Conservation (phyloP, 2,329 filamentous ascomycete genomes). For the Rutstroemia sp. region DNA sequence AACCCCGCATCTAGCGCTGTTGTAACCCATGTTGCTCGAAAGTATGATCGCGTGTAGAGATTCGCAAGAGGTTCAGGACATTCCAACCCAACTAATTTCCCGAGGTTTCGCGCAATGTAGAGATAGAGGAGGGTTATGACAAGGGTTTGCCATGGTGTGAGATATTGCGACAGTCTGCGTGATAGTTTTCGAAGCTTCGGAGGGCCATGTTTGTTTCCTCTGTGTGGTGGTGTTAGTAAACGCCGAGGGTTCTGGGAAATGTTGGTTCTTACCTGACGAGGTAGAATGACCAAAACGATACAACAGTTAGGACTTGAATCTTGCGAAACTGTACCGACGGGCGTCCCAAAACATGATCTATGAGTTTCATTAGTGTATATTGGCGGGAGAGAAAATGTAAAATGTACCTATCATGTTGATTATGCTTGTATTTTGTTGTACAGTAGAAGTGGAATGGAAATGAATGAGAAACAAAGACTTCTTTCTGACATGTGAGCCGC, state of each 20-base stretch:
- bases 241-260: not conserved
- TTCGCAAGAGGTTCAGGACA: conserved; percentile 90
- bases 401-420: conserved; percentile 10
- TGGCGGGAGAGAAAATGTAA: too few relatives aligned
- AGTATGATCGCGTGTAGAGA: conserved; percentile 87
- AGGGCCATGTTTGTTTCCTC: conserved; percentile 85
- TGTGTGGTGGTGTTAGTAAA: conserved; percentile 31
- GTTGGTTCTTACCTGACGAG: conserved; percentile 54
- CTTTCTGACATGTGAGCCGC: conserved; percentile 4
- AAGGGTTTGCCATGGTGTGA: conserved; percentile 86
- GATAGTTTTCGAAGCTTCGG: conserved; percentile 66
- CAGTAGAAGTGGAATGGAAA: not conserved
- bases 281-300: conserved; percentile 87
- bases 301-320: conserved; percentile 83
- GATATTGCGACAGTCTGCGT: conserved; percentile 55
- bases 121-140: conserved; percentile 84
- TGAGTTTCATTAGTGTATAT: not conserved
- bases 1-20: conserved; percentile 94
- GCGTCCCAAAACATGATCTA: conserved; percentile 84
- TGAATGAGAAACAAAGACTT: conserved; percentile 2
- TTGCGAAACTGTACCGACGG: conserved; percentile 88
- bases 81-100: conserved; percentile 82
- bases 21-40: conserved; percentile 92
- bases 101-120: conserved; percentile 88
- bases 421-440: not conserved